Base-by-base conservation (phyloP, 2,329 filamentous ascomycete species). In the Penicillium sp. region DNA sequence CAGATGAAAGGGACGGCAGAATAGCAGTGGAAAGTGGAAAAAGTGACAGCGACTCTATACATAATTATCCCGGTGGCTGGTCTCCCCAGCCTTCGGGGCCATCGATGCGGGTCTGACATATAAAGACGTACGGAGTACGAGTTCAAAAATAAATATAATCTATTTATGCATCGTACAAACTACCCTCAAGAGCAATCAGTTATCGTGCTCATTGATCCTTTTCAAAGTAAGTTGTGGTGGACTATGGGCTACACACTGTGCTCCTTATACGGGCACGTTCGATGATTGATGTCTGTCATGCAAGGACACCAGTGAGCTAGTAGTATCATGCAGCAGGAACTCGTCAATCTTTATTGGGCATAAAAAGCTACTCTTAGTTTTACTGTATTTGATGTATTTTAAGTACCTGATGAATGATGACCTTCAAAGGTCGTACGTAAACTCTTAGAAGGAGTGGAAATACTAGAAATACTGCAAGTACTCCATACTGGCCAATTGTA, bases 51-150 rank as follows among this genome's bases (percentile, higher is more conserved):
- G 33, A 37, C 15, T 50, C 51, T 54, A 57, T 60, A 55, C 52
- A 46, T 50, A 37, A 37, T 39, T 59, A 64, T 56, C 48, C 54
- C 51, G 64, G 63, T 65, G 62, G 64, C 62, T 63, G 60, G 62
- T 56, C 42, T 39, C 31, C 61, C 58, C 61, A 64, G 60, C 60
- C 62, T 59, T 62, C 59, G 50, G 51, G 57, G 53, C 50, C 39
- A 44, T 24, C 23, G 41, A 44, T 20, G 28, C 33, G 20, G 38
- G 38, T 40, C 8, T 27, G 27, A n/a, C 6, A 40, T 24, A 40
- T 13, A 40, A 27, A 10, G 1, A n/a, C 13, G 8, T 40, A 10
- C 15, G 10, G 25, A 27, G 25, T 27, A 27, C 27, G 20, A 23
- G 20, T 23, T 3, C 20, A 3, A 37, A 37, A 5, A 3, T 20